These are phyloP conservation scores for Pelargonium citronellum DNA, from an alignment of 441 rosid genomes.

Conservation along the genomic window DNA sequence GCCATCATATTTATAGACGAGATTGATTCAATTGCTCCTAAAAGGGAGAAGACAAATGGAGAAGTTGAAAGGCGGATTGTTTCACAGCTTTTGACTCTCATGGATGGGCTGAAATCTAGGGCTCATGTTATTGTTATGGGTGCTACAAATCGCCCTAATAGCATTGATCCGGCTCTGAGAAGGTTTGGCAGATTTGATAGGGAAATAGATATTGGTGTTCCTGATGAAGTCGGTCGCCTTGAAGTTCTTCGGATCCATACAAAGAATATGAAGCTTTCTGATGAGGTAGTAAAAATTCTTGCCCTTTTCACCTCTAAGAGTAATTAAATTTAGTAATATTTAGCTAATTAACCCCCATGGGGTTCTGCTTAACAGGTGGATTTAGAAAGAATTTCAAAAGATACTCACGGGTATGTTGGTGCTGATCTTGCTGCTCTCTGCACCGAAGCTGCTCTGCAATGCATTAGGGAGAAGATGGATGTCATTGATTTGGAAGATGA, in stretches of 20 bases:
- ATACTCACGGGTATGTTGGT: conserved; percentile 72
- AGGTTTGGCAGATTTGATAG: conserved; percentile 55
- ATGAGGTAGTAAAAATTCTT: conserved; percentile 7
- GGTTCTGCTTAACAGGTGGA: conserved; percentile 37
- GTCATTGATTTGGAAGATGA: conserved; percentile 73
- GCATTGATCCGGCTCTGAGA: conserved; percentile 48
- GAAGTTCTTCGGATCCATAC: conserved; percentile 29
- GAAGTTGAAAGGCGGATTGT: conserved; percentile 65
- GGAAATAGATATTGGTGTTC: conserved; percentile 19
- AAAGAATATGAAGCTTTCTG: conserved; percentile 50
- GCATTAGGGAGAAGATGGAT: conserved; percentile 78
- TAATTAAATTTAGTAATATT: not conserved
- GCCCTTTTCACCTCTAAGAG: not conserved
- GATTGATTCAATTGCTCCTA: conserved; percentile 64
- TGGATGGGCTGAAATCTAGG: conserved; percentile 49
- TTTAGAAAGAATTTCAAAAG: conserved; percentile 58
- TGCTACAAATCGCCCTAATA: conserved; percentile 20
- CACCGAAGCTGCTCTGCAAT: conserved; percentile 69
- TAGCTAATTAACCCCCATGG: not conserved
- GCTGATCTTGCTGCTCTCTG: conserved; percentile 72
- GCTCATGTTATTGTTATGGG: conserved; percentile 48
- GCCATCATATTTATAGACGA: conserved; percentile 37
- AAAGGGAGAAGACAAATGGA: conserved; percentile 60
- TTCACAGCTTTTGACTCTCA: conserved; percentile 55
- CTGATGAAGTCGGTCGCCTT: too few species aligned